These are phyloP conservation scores for Coemansia sp. DNA, from an alignment of 192 early-diverging fungal genomes.

Conservation along the genomic window DNA sequence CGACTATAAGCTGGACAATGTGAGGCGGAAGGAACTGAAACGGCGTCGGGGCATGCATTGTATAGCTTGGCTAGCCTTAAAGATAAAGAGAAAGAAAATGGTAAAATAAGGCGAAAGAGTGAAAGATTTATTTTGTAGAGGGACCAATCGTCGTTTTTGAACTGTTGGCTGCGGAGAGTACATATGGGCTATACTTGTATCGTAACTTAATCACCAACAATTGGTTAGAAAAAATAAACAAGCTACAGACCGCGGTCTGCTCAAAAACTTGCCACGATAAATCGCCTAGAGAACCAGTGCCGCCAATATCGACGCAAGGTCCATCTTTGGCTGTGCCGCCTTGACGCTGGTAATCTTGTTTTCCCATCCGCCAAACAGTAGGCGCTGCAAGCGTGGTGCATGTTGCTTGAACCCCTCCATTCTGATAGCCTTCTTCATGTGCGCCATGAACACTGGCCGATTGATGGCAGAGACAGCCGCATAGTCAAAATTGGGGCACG, in stretches of 20 bases:
- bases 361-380: neutral
- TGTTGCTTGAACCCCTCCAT: neutral
- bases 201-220: neutral
- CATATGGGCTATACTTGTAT: neutral
- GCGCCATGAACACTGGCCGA: neutral
- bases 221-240: neutral
- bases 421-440: neutral
- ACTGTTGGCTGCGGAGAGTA: neutral
- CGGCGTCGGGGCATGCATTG: neutral
- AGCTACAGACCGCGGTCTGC: neutral
- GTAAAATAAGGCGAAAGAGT: neutral
- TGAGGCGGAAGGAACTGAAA: neutral
- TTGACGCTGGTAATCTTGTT: neutral
- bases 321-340: neutral
- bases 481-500: neutral
- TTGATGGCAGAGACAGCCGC: neutral
- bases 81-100: neutral
- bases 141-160: neutral
- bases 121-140: neutral
- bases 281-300: neutral
- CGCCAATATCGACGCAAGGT: neutral
- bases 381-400: neutral
- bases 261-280: too few species aligned
- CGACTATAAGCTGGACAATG: neutral
- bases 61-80: neutral